Conservation (phyloP, 179 eudicot genomes). For the Beta lomatogona region DNA sequence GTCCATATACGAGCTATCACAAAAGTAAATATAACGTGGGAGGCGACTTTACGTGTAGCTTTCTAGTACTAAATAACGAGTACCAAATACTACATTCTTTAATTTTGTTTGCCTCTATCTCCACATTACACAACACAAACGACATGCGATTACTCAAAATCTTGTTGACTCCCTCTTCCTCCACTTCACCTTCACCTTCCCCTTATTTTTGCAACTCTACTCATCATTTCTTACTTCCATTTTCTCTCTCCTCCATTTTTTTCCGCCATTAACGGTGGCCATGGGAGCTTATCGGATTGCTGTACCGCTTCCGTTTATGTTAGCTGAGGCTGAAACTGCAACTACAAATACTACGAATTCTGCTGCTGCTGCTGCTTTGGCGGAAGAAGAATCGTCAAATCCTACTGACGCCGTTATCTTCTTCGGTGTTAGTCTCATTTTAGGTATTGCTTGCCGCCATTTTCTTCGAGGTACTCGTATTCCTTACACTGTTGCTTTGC, state of each 20-base stretch:
- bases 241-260: neutral
- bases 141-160: neutral
- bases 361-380: neutral
- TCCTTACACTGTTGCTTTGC: conserved; percentile 90
- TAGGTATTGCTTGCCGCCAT: conserved; percentile 81
- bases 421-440: conserved; percentile 64
- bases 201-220: neutral
- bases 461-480: conserved; percentile 78
- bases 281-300: conserved; percentile 24
- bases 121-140: too few relatives aligned
- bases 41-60: too few relatives aligned
- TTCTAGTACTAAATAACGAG: too few relatives aligned
- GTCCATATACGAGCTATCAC: too few relatives aligned
- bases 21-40: too few relatives aligned
- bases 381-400: conserved; percentile 27
- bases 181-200: too few relatives aligned
- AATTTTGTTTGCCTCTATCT: too few relatives aligned
- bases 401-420: conserved; percentile 81
- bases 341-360: neutral
- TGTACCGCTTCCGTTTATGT: conserved; percentile 16
- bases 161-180: neutral
- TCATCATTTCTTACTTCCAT: too few relatives aligned
- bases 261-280: neutral
- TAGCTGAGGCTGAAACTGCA: neutral
- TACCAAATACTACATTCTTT: too few relatives aligned